Evolutionary conservation across 2,329 filamentous ascomycete species (phyloP).

Genomic region (Lachnum nothofagi): DNA sequence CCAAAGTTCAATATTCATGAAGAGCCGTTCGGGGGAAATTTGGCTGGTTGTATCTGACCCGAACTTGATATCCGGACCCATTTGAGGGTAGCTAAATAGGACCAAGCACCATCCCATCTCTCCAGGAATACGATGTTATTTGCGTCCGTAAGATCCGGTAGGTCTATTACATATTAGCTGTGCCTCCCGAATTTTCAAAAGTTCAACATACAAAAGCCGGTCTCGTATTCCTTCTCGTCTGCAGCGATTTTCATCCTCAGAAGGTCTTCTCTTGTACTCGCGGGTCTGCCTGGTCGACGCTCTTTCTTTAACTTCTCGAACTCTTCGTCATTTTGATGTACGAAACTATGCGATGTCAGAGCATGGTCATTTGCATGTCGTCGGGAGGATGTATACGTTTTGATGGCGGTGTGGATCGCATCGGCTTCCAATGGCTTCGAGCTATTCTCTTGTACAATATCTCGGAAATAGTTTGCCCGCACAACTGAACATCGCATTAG

Average conservation of each 20-base stretch:
- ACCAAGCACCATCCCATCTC: constrained; percentile 80
- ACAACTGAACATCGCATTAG: constrained; percentile 46
- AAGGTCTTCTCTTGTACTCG: constrained; percentile 70
- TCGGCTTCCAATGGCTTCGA: constrained; percentile 47
- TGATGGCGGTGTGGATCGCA: constrained; percentile 57
- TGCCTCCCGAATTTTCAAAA: background rate
- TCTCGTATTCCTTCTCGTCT: constrained; percentile 74
- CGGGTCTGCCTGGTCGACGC: constrained; percentile 72
- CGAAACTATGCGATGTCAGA: constrained; percentile 45
- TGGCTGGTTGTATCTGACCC: constrained; percentile 62
- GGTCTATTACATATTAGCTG: constrained; percentile 39
- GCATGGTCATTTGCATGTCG: constrained; percentile 14
- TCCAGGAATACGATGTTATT: constrained; percentile 62
- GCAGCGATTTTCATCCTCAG: constrained; percentile 64
- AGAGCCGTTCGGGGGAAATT: constrained; percentile 67
- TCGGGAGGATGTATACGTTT: constrained; percentile 48
- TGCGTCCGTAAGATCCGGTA: constrained; percentile 69
- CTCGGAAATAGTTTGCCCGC: constrained; percentile 67
- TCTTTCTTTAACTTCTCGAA: constrained; percentile 59
- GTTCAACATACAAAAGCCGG: constrained; percentile 67
- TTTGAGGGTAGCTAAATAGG: constrained; percentile 66
- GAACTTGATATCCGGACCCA: constrained; percentile 69
- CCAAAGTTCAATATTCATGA: constrained; percentile 21
- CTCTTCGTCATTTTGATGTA: constrained; percentile 67
- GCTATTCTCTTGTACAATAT: constrained; percentile 51